These are phyloP conservation scores for Ceratocystis variospora DNA, from an alignment of 2,329 filamentous ascomycete species.

Conservation along the genomic window DNA sequence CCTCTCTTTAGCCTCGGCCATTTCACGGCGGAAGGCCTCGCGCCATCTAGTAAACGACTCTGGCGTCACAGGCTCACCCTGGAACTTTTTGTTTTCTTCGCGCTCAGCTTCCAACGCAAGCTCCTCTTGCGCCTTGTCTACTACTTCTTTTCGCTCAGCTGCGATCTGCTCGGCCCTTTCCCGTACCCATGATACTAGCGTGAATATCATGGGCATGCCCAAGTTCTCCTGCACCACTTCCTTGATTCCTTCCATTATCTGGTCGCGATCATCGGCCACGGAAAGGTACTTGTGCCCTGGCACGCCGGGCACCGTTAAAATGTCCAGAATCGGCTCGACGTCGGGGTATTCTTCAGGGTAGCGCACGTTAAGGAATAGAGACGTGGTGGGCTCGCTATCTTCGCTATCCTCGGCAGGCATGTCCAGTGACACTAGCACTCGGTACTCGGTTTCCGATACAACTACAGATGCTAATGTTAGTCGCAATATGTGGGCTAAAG, in stretches of 20 bases:
- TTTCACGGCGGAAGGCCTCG: constrained; percentile 61
- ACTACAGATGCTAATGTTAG: constrained; percentile 37
- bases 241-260: constrained; percentile 55
- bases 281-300: constrained; percentile 59
- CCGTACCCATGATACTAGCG: constrained; percentile 73
- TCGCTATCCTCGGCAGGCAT: constrained; percentile 51
- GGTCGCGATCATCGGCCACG: constrained; percentile 63
- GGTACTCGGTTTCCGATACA: constrained; percentile 78
- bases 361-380: constrained; percentile 63
- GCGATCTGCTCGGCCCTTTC: constrained; percentile 82
- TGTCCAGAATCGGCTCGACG: constrained; percentile 66
- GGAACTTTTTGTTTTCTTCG: constrained; percentile 93
- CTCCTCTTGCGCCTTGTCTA: constrained; percentile 45
- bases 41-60: constrained; percentile 79
- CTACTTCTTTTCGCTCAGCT: constrained; percentile 53
- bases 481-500: not conserved
- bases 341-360: constrained; percentile 91
- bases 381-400: constrained; percentile 46
- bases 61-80: constrained; percentile 74
- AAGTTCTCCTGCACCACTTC: constrained; percentile 80
- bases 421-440: constrained; percentile 75
- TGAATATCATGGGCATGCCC: constrained; percentile 96
- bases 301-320: constrained; percentile 58
- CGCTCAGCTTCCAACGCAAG: constrained; percentile 50
- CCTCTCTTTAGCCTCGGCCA: constrained; percentile 55